A percentile compares a stretch with the other conserved stretches of the same genome.
phyloP scores from a whole-genome alignment of 768 basidiomycete species.

The Chiua virens region DNA sequence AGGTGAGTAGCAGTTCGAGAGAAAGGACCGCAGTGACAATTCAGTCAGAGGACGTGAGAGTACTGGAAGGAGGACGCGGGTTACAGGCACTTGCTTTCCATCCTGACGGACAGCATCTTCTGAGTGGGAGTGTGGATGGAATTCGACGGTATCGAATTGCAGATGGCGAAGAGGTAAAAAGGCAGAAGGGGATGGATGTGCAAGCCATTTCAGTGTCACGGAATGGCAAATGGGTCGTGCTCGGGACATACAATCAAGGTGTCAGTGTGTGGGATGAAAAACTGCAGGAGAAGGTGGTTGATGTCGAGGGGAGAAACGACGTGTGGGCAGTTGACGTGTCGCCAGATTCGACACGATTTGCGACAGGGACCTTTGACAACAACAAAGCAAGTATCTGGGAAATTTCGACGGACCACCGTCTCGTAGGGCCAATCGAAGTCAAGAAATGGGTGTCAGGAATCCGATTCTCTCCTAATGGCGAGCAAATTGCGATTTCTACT shows the following conservation, averaged over 20 bases:
- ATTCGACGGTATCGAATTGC: too few relatives aligned
- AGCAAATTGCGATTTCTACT: not conserved
- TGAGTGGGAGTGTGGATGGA: too few relatives aligned
- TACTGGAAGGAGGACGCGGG: too few relatives aligned
- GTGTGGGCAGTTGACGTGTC: too few relatives aligned
- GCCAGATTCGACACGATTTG: slow-evolving; percentile 1
- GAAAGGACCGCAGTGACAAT: too few relatives aligned
- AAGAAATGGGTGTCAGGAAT: not conserved
- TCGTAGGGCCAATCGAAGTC: not conserved
- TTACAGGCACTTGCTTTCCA: too few relatives aligned
- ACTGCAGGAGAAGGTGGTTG: not conserved
- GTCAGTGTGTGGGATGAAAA: not conserved
- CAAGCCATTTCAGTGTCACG: not conserved
- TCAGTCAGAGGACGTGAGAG: too few relatives aligned
- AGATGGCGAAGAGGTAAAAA: not conserved
- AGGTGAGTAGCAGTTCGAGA: too few relatives aligned
- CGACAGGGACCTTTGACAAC: too few relatives aligned
- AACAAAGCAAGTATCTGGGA: too few relatives aligned
- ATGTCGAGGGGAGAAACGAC: not conserved
- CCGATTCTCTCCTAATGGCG: slow-evolving; percentile 1
- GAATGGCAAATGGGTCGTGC: not conserved
- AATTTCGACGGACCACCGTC: not conserved
- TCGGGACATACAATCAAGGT: not conserved
- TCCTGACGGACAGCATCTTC: too few relatives aligned
- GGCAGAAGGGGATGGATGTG: not conserved